Evolutionary conservation across 768 basidiomycete genomes (phyloP).

Genomic region (Podaxis sp.): DNA sequence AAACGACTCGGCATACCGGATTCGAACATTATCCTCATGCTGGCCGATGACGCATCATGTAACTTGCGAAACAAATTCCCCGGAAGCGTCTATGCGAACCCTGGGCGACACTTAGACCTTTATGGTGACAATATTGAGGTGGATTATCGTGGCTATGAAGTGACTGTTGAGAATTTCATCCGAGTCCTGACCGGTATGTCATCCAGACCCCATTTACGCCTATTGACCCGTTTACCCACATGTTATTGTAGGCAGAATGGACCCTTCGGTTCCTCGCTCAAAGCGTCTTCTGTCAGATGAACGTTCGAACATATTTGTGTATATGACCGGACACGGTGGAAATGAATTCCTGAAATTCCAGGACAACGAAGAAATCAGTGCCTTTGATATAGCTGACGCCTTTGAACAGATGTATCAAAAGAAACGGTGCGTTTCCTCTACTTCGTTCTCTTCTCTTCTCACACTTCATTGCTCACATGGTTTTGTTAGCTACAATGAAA

Average conservation of each 20-base stretch:
- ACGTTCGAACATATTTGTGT: conserved; percentile 90
- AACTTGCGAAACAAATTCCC: conserved; percentile 90
- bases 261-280: conserved; percentile 80
- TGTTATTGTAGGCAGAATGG: conserved; percentile 63
- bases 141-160: conserved; percentile 97
- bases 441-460: not conserved
- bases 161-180: conserved; percentile 95
- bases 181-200: conserved; percentile 82
- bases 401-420: conserved; percentile 99
- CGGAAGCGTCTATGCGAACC: conserved; percentile 88
- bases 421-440: conserved; percentile 56
- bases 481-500: conserved; percentile 75
- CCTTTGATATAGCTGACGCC: conserved; percentile 96
- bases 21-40: conserved; percentile 98
- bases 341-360: conserved; percentile 99
- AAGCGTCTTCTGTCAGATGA: conserved; percentile 92
- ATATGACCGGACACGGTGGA: conserved; percentile 98
- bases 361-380: conserved; percentile 96
- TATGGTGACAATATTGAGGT: conserved; percentile 98
- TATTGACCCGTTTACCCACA: not conserved
- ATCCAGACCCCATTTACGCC: not conserved
- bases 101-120: conserved; percentile 75
- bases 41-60: conserved; percentile 95
- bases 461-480: not conserved
- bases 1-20: conserved; percentile 98